Evolutionary conservation across 495 filamentous ascomycete genomes (phyloP), one percentile per base, ranked within the genome.

Genomic region (Penicillium dipodomyicola): DNA sequence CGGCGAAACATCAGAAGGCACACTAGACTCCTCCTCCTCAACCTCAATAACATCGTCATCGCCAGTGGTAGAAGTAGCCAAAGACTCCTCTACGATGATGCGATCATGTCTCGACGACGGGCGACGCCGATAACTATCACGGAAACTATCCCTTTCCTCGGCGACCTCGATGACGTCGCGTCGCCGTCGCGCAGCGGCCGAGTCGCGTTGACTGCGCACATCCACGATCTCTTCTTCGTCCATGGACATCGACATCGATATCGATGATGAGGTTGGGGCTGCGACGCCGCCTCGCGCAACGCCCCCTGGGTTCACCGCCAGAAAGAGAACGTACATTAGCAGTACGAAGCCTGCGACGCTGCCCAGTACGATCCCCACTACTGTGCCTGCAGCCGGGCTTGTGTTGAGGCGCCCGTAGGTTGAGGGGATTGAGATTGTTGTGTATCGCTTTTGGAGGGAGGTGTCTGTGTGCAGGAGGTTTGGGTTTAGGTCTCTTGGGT

Each of bases 291-390:
- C 59, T 27, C 69, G 65, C 9, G 65, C 64, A 4, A 65, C 45
- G 1, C 66, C 69, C 35, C 72, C 70, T 3, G 80, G 78, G n/a
- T 81, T 70, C 61, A 90, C 71, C 54, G 81, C 84, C 22, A 81
- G 81, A 72, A 88, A 92, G 63, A 95, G 68, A 0, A 94, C 77
- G 77, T 84, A 91, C 35, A 94, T 77, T 30, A 92, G 52, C 3
- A 96, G 76, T 15, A 93, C 64, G 74, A 96, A 92, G 52, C 87
- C 91, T n/a, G 76, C 82, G n/a, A 96, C 85, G 46, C 82, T 80
- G 60, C 92, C 92, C 32, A 96, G 82, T 23, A 91, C 84, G 51
- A 95, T 93, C 58, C 91, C 92, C 14, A 79, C 90, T n/a, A 96
- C 82, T 19, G 84, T 81, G 35, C 91, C 92, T 0, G 92, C 79